These are phyloP conservation scores for Tulasnella sp. DNA, from an alignment of 768 basidiomycete species.

Conservation along the genomic window DNA sequence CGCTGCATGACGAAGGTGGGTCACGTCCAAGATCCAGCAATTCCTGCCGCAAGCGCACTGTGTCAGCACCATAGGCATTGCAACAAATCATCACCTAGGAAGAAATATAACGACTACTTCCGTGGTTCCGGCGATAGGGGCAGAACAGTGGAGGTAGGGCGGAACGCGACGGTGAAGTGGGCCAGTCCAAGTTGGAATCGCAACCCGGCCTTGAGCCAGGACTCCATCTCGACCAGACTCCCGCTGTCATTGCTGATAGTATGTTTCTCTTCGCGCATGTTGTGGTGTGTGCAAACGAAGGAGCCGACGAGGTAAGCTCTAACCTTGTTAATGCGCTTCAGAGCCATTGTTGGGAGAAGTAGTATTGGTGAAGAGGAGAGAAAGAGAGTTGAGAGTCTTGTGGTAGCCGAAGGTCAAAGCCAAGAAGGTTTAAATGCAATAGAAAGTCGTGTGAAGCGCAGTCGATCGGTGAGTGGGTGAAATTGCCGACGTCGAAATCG, in stretches of 20 bases:
- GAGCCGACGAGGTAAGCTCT: constrained; percentile 32
- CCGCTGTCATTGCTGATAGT: not conserved
- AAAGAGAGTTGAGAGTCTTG: not conserved
- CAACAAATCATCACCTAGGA: not conserved
- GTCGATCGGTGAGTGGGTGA: not conserved
- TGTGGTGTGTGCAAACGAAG: not conserved
- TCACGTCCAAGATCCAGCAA: constrained; percentile 98
- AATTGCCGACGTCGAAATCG: not conserved
- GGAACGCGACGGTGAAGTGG: not conserved
- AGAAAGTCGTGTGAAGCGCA: not conserved
- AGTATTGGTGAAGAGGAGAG: not conserved
- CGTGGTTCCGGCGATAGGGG: not conserved
- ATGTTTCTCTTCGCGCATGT: not conserved
- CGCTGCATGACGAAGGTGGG: constrained; percentile 99
- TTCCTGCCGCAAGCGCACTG: constrained; percentile 61
- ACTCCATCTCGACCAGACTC: not conserved
- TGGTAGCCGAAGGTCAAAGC: not conserved
- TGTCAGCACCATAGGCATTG: not conserved
- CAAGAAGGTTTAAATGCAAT: constrained; percentile 7
- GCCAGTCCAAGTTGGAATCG: constrained; percentile 23
- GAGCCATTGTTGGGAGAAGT: constrained; percentile 70
- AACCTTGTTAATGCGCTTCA: constrained; percentile 99
- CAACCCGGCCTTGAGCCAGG: not conserved
- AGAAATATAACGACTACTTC: not conserved
- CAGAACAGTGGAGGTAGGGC: not conserved